phyloP scores from a whole-genome alignment of 176 grass and related monocot species.

The Coix lacrymajobi region DNA sequence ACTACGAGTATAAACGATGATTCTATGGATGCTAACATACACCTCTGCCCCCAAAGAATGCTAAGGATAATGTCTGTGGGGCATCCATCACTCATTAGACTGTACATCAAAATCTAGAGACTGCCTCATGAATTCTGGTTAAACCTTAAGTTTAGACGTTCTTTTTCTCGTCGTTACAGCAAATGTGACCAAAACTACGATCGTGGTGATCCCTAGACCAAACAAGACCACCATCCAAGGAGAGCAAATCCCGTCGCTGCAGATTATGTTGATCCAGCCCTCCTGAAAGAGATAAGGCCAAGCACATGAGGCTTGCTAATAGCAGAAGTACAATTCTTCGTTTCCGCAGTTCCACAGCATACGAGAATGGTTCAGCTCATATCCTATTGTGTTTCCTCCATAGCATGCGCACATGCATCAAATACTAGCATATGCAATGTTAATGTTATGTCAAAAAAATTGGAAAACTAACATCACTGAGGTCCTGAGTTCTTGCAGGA shows the following conservation, averaged over 20 bases:
- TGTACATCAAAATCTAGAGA: conserved; percentile 45
- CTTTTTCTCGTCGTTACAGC: conserved; percentile 55
- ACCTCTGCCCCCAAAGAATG: conserved; percentile 13
- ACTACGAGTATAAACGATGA: not conserved
- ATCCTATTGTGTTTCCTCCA: not conserved
- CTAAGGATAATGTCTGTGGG: not conserved
- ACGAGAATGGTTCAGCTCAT: not conserved
- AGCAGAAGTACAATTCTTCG: not conserved
- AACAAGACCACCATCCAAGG: conserved; percentile 38
- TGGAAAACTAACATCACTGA: not conserved
- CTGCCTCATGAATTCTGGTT: conserved; percentile 20
- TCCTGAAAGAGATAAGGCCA: conserved; percentile 33
- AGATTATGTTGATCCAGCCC: conserved; percentile 35
- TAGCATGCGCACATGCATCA: not conserved
- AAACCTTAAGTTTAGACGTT: conserved; percentile 91
- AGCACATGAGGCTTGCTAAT: not conserved
- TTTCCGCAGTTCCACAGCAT: not conserved
- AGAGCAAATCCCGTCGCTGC: conserved; percentile 30
- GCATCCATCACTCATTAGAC: conserved; percentile 24
- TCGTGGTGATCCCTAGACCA: conserved; percentile 5
- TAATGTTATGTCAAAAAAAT: not conserved
- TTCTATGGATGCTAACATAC: not conserved
- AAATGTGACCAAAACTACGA: conserved; percentile 32
- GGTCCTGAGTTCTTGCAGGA: not conserved
- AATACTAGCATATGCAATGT: not conserved